Base-by-base conservation (phyloP, 352 stramenopile genomes). In the Phytophthora colocasiae region DNA sequence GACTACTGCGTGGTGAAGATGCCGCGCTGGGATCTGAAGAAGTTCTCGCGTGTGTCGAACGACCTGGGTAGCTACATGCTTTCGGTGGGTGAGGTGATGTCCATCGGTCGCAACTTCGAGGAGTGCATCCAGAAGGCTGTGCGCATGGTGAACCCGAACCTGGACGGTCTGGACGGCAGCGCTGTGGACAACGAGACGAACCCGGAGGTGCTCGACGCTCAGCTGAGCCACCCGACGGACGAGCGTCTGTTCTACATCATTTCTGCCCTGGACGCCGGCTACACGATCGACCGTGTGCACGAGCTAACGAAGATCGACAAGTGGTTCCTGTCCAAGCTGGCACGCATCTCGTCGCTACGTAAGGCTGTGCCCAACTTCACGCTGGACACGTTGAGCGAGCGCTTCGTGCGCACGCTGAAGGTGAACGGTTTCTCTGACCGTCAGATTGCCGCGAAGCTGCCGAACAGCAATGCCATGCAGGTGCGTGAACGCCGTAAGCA, bases 221-320 rank as follows among this genome's bases (percentile, higher is more conserved):
- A 98, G 63, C 75, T 99, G 19, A 81, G 80, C 62, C 83, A 93
- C 50, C 95, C 97, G 31, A 98, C 95, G 44, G 94, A 98, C 70
- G 85, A 92, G 59, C 87, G 96, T 61, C 85, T 85, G 17, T 98
- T 96, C 73, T 95, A 96, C 58, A 68, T 94, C 27, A 90, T 93
- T 68, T 81, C 82, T 11, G 90, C 90, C n/a, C 71, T 97, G 75
- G 75, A 98, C 77, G 79, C 86, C 43, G 89, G 90, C 43, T 92
- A 97, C n/a, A n/a, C 85, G 15, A 92, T 99, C 15, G 92, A 99
- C 17, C 89, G 98, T 55, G 92, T 99, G 34, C 95, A 99, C 75
- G 84, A 98, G 27, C 87, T 99, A 59, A 99, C 97, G 6, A 99
- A 99, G 77, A 99, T 99, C 75, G 98, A 99, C 78, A 97, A 91